A percentile compares a stretch with the other conserved stretches of the same genome.
Evolutionary conservation across 345 rosid species (phyloP).

Genomic region (Moringa oleifera): DNA sequence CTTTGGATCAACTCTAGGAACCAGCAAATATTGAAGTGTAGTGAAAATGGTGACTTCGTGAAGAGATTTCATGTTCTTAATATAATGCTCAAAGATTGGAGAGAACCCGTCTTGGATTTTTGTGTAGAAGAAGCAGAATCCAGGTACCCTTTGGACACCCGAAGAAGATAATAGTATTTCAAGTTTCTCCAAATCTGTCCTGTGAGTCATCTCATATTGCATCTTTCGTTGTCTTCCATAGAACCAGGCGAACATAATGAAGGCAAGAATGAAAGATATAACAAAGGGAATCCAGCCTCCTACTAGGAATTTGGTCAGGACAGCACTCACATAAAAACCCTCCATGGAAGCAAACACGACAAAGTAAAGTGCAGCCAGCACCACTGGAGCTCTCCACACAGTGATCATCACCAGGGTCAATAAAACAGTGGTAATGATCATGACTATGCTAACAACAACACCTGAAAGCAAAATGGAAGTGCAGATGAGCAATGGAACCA

Average conservation of each 20-base stretch:
- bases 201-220: constrained; percentile 49
- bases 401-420: constrained; percentile 58
- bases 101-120: constrained; percentile 61
- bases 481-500: too few species aligned
- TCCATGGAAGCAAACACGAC: constrained; percentile 48
- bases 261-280: constrained; percentile 49
- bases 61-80: constrained; percentile 62
- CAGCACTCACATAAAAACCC: constrained; percentile 58
- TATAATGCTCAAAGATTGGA: constrained; percentile 51
- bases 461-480: constrained; percentile 36
- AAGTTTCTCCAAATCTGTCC: constrained; percentile 39
- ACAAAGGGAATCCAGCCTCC: constrained; percentile 80
- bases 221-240: constrained; percentile 66
- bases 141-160: constrained; percentile 50
- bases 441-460: constrained; percentile 64
- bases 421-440: constrained; percentile 58
- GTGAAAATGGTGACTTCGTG: constrained; percentile 59
- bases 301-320: constrained; percentile 45
- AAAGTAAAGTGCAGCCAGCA: constrained; percentile 42
- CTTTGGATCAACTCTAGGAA: constrained; percentile 47
- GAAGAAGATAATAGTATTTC: constrained; percentile 36
- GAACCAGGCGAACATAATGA: constrained; percentile 70
- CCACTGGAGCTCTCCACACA: constrained; percentile 48
- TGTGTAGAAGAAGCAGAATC: constrained; percentile 66
- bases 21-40: constrained; percentile 45